Evolutionary conservation across 768 basidiomycete genomes (phyloP), one percentile per base, ranked within the genome.

Genomic region (Amanita muscaria): DNA sequence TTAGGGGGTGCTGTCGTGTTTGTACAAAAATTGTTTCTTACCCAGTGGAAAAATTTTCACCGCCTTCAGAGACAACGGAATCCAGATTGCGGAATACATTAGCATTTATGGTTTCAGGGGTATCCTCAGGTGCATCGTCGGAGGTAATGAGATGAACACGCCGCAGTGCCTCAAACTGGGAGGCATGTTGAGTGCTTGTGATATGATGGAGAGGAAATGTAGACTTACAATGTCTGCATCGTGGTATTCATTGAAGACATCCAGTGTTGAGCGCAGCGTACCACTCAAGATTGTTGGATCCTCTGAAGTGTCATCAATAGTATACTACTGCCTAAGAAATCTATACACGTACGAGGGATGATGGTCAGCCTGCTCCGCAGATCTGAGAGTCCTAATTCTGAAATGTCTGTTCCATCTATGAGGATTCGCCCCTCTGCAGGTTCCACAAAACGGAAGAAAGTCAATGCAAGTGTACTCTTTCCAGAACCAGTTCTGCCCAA

Each of bases 41-140:
- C 83, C 85, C 86, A 5, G 85, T 83, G 0, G 85, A 88, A 59
- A 92, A 91, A 64, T 91, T 93, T 15, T 93, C 90, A 14, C 87
- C 88, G 1, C 84, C 86, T 64, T 92, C 88, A 1, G 82, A 81
- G 2, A 88, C 83, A 6, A 70, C 52, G 0, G 79, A 83, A 49
- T 89, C 84, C 5, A 88, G 65, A 53, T 81, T 76, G 15, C 80
- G 75, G 74, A 88, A 88, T 3, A 86, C 75, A 48, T 90, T 90
- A 23, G 58, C 68, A 49, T 90, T 90, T 45, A 86, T 63, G 12
- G 61, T 66, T 6, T 71, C 67, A 6, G 60, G 59, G 10, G 62
- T 68, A 49, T 74, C 74, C 23, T 63, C 73, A 1, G 66, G 58
- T 3, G 64, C 60, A 43, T 75, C 78, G 37, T 68, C 73, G 2